Conservation (phyloP, 2,329 filamentous ascomycete genomes). For the Coniochaeta prunicola region DNA sequence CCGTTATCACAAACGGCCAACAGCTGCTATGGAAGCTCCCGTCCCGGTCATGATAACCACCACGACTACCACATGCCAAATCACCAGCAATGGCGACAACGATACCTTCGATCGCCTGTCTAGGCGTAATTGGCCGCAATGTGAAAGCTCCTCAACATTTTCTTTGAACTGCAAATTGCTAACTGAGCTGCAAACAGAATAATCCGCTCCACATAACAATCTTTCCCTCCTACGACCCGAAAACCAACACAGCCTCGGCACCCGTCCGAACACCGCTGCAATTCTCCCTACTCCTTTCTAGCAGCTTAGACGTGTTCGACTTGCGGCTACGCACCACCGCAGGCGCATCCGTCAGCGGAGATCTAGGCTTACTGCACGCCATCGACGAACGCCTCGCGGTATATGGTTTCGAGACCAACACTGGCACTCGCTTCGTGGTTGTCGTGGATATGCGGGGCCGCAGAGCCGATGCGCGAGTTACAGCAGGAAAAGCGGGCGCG, state of each 20-base stretch:
- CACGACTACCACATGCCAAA: neutral
- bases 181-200: constrained; percentile 51
- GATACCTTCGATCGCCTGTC: constrained; percentile 79
- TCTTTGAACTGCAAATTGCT: neutral
- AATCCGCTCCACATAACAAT: constrained; percentile 91
- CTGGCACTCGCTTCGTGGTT: constrained; percentile 82
- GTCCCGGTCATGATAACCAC: neutral
- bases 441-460: constrained; percentile 86
- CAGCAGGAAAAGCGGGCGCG: constrained; percentile 8
- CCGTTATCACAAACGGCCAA: neutral
- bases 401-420: constrained; percentile 96
- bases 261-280: constrained; percentile 70
- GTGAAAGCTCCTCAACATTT: constrained; percentile 40
- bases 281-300: constrained; percentile 85
- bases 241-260: constrained; percentile 36
- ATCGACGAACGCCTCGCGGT: constrained; percentile 88
- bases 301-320: constrained; percentile 90
- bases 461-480: constrained; percentile 27
- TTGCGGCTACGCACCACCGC: constrained; percentile 55
- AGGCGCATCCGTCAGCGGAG: constrained; percentile 55
- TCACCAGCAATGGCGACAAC: constrained; percentile 43
- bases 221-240: constrained; percentile 66
- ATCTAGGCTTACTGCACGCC: constrained; percentile 86
- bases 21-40: neutral
- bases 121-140: constrained; percentile 90